These are phyloP conservation scores for Balakata baccata DNA, from an alignment of 345 rosid genomes.

Conservation along the genomic window DNA sequence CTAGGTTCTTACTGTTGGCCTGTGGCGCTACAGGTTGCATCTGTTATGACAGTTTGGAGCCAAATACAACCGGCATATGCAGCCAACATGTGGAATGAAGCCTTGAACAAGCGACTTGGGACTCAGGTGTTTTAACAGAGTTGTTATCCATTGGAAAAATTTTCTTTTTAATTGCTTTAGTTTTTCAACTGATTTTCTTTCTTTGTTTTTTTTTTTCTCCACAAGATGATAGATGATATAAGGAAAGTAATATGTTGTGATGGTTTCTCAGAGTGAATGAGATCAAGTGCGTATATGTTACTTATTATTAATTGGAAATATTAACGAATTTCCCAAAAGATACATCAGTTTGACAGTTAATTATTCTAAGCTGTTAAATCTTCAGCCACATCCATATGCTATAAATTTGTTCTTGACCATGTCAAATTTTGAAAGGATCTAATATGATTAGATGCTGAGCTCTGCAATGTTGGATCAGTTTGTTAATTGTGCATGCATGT, in stretches of 20 bases:
- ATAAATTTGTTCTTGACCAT: neutral
- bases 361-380: neutral
- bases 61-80: conserved; percentile 89
- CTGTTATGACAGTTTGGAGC: conserved; percentile 94
- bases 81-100: conserved; percentile 94
- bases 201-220: neutral
- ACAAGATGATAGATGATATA: too few relatives aligned
- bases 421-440: neutral
- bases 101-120: conserved; percentile 88
- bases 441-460: neutral
- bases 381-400: neutral
- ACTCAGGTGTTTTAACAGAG: conserved; percentile 51
- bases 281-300: neutral
- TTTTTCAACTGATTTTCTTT: neutral
- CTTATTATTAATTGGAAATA: neutral
- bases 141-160: neutral
- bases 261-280: neutral
- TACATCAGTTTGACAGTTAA: neutral
- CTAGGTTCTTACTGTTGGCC: conserved; percentile 14
- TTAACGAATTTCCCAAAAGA: neutral
- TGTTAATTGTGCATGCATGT: neutral
- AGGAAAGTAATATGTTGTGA: neutral
- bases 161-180: neutral
- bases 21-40: conserved; percentile 67
- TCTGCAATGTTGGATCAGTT: neutral